Percentiles rank a stretch among this genome's conserved stretches.
Conservation (phyloP, 805 yeast genomes). For the Cyberlindnera mrakii region DNA sequence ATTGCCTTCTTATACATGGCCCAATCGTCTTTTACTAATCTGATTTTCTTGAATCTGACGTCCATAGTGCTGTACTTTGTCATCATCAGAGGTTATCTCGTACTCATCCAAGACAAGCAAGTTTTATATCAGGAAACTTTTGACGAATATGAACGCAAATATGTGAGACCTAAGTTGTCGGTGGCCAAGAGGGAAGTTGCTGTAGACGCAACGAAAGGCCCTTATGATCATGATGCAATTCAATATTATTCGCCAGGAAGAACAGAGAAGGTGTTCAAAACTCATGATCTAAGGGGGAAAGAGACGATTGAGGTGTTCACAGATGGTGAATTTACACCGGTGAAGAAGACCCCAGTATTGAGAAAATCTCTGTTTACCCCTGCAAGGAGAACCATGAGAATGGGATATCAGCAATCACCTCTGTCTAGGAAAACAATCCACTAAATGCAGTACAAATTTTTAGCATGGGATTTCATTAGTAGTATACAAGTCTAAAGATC, state of each 20-base stretch:
- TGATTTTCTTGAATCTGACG: slow-evolving; percentile 30
- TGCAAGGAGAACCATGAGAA: background rate
- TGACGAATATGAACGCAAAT: slow-evolving; percentile 57
- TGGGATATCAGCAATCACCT: slow-evolving; percentile 20
- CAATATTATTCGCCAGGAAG: slow-evolving; percentile 27
- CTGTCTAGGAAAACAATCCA: slow-evolving; percentile 9
- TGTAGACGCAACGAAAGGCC: slow-evolving; percentile 47
- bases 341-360: slow-evolving; percentile 14
- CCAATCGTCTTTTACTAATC: slow-evolving; percentile 31
- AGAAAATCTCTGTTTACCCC: slow-evolving; percentile 8
- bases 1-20: slow-evolving; percentile 35
- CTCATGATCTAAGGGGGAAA: slow-evolving; percentile 37
- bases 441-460: background rate
- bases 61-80: slow-evolving; percentile 33
- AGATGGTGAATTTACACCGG: slow-evolving; percentile 27
- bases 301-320: slow-evolving; percentile 26
- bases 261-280: slow-evolving; percentile 38
- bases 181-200: slow-evolving; percentile 51
- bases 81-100: slow-evolving; percentile 38
- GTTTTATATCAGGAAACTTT: slow-evolving; percentile 53
- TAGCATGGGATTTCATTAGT: background rate
- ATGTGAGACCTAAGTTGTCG: slow-evolving; percentile 51
- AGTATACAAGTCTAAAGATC: slow-evolving; percentile 26
- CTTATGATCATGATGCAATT: slow-evolving; percentile 15
- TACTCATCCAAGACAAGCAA: slow-evolving; percentile 50